Evolutionary conservation across 352 stramenopile species (phyloP).

Genomic region (Discostella stelligera): DNA sequence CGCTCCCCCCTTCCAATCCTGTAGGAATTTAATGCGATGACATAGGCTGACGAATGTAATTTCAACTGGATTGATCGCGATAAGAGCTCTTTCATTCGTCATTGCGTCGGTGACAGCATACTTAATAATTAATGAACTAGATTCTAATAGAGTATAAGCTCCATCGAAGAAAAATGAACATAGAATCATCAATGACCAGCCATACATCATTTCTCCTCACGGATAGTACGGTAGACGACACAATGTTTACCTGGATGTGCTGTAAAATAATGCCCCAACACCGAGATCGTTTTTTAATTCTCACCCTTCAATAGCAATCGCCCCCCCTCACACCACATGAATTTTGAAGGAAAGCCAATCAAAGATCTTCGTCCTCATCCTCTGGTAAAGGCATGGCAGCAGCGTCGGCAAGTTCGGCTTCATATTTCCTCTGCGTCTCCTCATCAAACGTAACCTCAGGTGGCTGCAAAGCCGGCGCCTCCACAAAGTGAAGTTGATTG

Average conservation of each 20-base stretch:
- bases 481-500: constrained; percentile 98
- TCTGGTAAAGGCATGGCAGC: constrained; percentile 90
- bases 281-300: neutral
- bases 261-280: neutral
- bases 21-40: constrained; percentile 10
- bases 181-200: too few relatives aligned
- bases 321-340: neutral
- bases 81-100: too few relatives aligned
- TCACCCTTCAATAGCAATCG: neutral
- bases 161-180: too few relatives aligned
- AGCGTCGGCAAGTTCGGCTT: constrained; percentile 88
- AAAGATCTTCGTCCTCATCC: constrained; percentile 97
- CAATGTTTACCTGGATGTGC: too few relatives aligned
- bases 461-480: constrained; percentile 93
- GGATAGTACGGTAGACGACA: too few relatives aligned
- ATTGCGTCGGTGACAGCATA: too few relatives aligned
- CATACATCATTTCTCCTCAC: too few relatives aligned
- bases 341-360: constrained; percentile 37
- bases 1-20: neutral
- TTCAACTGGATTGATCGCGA: too few relatives aligned
- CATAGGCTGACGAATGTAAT: neutral
- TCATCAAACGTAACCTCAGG: constrained; percentile 95
- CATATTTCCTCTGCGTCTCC: constrained; percentile 90
- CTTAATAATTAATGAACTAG: too few relatives aligned
- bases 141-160: neutral